Conservation (phyloP, 352 stramenopile species). For the Pythium aristosporum region DNA sequence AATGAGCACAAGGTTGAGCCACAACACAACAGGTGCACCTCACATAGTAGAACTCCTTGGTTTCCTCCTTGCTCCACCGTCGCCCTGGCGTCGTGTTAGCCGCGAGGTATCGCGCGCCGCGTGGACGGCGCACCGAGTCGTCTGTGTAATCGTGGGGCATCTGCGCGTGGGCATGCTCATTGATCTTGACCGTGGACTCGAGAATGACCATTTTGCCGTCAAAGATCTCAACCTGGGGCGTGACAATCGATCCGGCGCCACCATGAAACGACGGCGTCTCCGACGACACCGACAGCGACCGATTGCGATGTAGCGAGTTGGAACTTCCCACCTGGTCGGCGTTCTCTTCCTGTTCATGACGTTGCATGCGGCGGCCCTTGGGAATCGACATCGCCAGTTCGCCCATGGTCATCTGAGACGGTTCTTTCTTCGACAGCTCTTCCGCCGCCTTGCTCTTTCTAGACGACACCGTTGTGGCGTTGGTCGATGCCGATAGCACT, state of each 20-base stretch:
- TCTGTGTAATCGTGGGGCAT: conserved; percentile 33
- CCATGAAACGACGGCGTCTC: conserved; percentile 61
- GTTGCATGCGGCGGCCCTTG: conserved; percentile 53
- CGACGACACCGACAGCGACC: conserved; percentile 62
- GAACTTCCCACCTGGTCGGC: conserved; percentile 33
- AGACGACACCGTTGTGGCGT: conserved; percentile 12
- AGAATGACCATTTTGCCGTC: conserved; percentile 85
- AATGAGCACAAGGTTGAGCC: neutral
- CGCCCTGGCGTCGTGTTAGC: conserved; percentile 46
- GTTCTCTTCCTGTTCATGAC: conserved; percentile 58
- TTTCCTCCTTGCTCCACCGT: conserved; percentile 81
- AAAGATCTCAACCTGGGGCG: conserved; percentile 79
- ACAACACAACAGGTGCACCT: conserved; percentile 7
- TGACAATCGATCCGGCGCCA: conserved; percentile 50
- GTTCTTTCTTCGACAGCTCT: conserved; percentile 66
- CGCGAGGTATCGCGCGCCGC: conserved; percentile 40
- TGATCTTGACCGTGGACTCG: conserved; percentile 67
- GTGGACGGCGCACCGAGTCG: conserved; percentile 33
- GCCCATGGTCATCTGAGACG: conserved; percentile 84
- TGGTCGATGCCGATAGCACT: conserved; percentile 37
- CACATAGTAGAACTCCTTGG: conserved; percentile 88
- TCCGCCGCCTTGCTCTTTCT: conserved; percentile 52
- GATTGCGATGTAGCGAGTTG: conserved; percentile 47
- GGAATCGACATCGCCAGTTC: conserved; percentile 77
- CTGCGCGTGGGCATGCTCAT: conserved; percentile 33